Evolutionary conservation across 495 filamentous ascomycete species (phyloP).

Genomic region (Talaromyces borbonicus): DNA sequence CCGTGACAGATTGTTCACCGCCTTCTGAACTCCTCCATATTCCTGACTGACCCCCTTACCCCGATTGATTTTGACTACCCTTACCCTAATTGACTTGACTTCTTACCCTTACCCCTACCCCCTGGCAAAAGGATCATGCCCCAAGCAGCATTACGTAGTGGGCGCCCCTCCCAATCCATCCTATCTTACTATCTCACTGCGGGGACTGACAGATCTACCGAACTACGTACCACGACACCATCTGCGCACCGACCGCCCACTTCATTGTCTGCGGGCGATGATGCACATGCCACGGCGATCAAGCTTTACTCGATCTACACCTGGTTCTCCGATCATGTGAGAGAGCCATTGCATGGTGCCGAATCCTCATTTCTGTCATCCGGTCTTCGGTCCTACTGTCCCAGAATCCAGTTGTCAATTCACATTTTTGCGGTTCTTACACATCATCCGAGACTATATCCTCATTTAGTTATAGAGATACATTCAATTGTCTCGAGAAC

Average conservation of each 20-base stretch:
- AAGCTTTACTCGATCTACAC: background rate
- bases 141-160: background rate
- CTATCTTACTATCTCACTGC: too few species aligned
- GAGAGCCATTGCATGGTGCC: background rate
- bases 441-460: background rate
- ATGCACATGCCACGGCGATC: too few species aligned
- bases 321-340: conserved; percentile 4
- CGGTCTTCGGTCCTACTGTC: background rate
- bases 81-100: too few species aligned
- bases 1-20: conserved; percentile 6
- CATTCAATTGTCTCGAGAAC: background rate
- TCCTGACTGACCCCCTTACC: too few species aligned
- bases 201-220: too few species aligned
- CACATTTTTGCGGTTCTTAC: background rate
- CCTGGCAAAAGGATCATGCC: too few species aligned
- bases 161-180: background rate
- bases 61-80: too few species aligned
- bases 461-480: background rate
- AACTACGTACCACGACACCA: too few species aligned
- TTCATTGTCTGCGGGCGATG: too few species aligned
- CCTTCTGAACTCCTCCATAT: too few species aligned
- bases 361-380: background rate
- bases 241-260: too few species aligned
- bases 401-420: background rate
- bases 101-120: too few species aligned